phyloP scores from a whole-genome alignment of 2,329 filamentous ascomycete genomes.

The Chalara sp. region DNA sequence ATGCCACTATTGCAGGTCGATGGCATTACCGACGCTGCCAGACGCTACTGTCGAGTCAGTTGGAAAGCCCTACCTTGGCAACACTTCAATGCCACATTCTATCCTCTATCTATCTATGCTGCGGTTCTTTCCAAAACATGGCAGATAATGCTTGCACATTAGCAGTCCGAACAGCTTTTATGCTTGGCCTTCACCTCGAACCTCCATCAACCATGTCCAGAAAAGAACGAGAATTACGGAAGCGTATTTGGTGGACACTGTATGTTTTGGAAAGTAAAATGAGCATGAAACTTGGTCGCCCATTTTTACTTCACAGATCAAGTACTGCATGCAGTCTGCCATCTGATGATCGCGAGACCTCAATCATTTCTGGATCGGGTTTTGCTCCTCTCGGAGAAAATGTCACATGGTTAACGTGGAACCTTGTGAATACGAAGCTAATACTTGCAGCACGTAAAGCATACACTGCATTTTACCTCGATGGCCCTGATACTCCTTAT shows the following conservation, averaged over 20 bases:
- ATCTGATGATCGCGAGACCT: constrained; percentile 24
- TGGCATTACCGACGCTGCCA: constrained; percentile 36
- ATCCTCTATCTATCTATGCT: constrained; percentile 31
- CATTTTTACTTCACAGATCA: constrained; percentile 23
- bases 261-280: constrained; percentile 35
- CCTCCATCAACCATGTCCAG: constrained; percentile 26
- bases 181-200: constrained; percentile 34
- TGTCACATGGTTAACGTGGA: constrained; percentile 28
- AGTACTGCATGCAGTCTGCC: constrained; percentile 27
- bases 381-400: constrained; percentile 24
- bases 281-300: constrained; percentile 32
- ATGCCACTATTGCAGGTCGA: constrained; percentile 30
- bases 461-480: constrained; percentile 27
- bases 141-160: constrained; percentile 27
- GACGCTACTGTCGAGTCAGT: constrained; percentile 27
- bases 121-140: constrained; percentile 33
- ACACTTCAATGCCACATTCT: constrained; percentile 36
- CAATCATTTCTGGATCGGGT: constrained; percentile 19
- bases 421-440: constrained; percentile 25
- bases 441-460: constrained; percentile 23
- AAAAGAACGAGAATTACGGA: constrained; percentile 31
- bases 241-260: constrained; percentile 39
- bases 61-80: constrained; percentile 31
- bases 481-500: constrained; percentile 17
- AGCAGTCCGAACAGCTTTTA: constrained; percentile 31